Conservation (phyloP, 164 flowering plant genomes). For the Warburgia ugandensis region DNA sequence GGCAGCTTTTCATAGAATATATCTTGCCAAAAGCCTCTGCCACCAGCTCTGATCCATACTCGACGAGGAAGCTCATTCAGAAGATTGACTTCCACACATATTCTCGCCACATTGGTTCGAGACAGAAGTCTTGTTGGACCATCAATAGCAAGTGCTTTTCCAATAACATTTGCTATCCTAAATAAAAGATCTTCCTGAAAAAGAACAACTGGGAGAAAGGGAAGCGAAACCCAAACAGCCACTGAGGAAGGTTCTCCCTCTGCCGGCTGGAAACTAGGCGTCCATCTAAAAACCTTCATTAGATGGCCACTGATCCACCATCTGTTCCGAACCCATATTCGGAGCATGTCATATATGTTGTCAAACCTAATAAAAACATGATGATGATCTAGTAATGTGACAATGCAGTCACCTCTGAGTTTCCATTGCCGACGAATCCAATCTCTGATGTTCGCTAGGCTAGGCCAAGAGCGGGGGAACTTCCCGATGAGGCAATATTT, state of each 20-base stretch:
- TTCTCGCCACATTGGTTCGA: not conserved
- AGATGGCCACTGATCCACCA: not conserved
- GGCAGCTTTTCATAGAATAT: constrained; percentile 1
- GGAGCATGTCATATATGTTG: constrained; percentile 1
- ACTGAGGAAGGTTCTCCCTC: not conserved
- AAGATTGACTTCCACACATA: constrained; percentile 4
- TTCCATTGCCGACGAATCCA: constrained; percentile 1
- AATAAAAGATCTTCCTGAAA: not conserved
- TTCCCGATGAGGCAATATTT: constrained; percentile 1
- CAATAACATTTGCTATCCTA: not conserved
- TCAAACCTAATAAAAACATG: not conserved
- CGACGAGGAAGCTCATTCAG: not conserved
- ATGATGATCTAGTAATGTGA: not conserved
- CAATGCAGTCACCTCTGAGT: not conserved
- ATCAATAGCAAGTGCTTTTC: not conserved
- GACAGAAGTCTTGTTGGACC: not conserved
- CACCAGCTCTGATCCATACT: constrained; percentile 2
- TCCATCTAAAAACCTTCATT: constrained; percentile 8
- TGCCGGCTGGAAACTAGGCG: not conserved
- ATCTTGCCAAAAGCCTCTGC: not conserved
- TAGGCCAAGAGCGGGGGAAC: constrained; percentile 1
- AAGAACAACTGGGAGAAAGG: not conserved
- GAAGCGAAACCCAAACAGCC: constrained; percentile 3
- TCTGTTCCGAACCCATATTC: not conserved
- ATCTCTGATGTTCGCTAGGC: constrained; percentile 1